A percentile compares a stretch with the other conserved stretches of the same genome.
Evolutionary conservation across 2,329 filamentous ascomycete species (phyloP).

Genomic region (Curvularia hawaiiensis): DNA sequence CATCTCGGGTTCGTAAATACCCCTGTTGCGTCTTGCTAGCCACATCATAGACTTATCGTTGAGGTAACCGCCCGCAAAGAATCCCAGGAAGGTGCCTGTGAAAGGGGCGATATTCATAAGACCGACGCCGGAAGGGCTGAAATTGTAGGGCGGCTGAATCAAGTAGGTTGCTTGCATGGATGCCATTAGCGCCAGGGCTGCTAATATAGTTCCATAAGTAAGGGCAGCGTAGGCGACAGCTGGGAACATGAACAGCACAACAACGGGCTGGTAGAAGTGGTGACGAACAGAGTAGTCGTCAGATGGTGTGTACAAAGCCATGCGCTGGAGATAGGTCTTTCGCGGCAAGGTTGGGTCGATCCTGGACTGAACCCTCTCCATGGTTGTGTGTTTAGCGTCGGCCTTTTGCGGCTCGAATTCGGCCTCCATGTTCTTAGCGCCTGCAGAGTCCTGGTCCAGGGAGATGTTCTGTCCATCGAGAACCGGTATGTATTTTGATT

Average conservation of each 20-base stretch:
- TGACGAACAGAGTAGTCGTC: constrained; percentile 18
- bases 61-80: constrained; percentile 26
- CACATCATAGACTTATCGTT: constrained; percentile 35
- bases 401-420: constrained; percentile 1
- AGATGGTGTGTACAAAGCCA: constrained; percentile 47
- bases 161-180: constrained; percentile 47
- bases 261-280: constrained; percentile 46
- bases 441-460: neutral
- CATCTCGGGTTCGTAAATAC: constrained; percentile 54
- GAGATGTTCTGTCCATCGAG: constrained; percentile 14
- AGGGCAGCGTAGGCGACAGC: constrained; percentile 46
- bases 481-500: constrained; percentile 21
- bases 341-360: constrained; percentile 38
- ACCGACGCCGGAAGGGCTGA: constrained; percentile 46
- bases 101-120: constrained; percentile 50
- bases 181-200: constrained; percentile 48
- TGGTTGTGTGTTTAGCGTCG: constrained; percentile 6
- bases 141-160: constrained; percentile 49
- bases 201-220: constrained; percentile 44
- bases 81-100: constrained; percentile 47
- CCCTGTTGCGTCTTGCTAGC: constrained; percentile 45
- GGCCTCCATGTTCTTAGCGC: neutral
- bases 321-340: constrained; percentile 52
- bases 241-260: constrained; percentile 47
- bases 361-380: constrained; percentile 22